Evolutionary conservation across 768 basidiomycete genomes (phyloP), one percentile per base, ranked within the genome.

Genomic region (Phanerochaete sordida): DNA sequence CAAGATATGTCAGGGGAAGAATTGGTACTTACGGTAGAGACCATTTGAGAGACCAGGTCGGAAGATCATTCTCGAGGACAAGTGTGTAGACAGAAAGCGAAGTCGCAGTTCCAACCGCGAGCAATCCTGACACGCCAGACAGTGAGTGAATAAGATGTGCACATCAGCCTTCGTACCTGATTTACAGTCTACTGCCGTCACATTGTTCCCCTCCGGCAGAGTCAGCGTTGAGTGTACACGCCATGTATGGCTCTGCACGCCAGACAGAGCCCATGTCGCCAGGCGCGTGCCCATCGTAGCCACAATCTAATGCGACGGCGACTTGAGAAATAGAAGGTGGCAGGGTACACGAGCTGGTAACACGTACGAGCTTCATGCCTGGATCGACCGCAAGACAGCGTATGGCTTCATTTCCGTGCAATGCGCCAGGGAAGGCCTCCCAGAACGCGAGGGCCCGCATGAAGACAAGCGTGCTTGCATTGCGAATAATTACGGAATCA

Each of bases 41-140:
- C 92, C 92, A 94, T 74, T 92, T 92, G 69, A 78, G 78, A 15
- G 85, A 86, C 92, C 92, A 94, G 0, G 86, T 90, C 16, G 86
- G 89, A 19, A 93, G 81, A 70, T 92, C 90, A 66, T 91, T 88
- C 64, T 93, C 90, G 30, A 91, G 78, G 57, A 88, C 84, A 28
- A 93, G 75, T 2, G 90, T 90, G 66, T 91, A 90, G 0, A 93
- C 83, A 0, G 88, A 86, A 15, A 94, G 75, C 39, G 81, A 80
- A 45, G 72, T 73, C 33, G 77, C 69, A 46, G 78, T 86, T 15
- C 88, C 90, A 35, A 93, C 82, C 23, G 86, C 87, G 62, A 94
- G 83, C 31, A 91, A 75, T 57, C 91, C 91, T 93, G 67, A 4
- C 11, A 43, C 19, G 19, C 39, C 4, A 19, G 8, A n/a, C 43